A percentile compares a stretch with the other conserved stretches of the same genome.
These are phyloP conservation scores for Boletellus ananiceps DNA, from an alignment of 768 basidiomycete genomes.

Conservation along the genomic window DNA sequence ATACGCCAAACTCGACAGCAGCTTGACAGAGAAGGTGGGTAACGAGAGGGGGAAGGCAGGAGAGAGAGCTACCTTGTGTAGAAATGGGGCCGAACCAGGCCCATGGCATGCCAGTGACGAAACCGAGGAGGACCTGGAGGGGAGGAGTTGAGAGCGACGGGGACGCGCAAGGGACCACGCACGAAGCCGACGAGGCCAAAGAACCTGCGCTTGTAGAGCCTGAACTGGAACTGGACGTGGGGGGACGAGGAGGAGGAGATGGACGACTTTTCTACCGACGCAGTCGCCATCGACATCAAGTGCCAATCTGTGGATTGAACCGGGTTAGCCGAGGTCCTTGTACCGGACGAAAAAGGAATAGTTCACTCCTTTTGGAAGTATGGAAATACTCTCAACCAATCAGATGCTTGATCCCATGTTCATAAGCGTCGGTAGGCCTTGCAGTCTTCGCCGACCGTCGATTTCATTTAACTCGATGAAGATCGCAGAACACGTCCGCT, in stretches of 20 bases:
- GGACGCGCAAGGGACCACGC: neutral
- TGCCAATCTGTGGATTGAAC: too few species aligned
- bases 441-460: too few species aligned
- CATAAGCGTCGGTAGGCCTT: too few species aligned
- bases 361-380: too few species aligned
- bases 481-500: neutral
- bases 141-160: neutral
- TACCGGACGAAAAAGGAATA: too few species aligned
- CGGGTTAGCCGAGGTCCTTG: too few species aligned
- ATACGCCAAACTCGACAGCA: constrained; percentile 59
- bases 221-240: constrained; percentile 34
- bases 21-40: constrained; percentile 34
- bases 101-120: constrained; percentile 62
- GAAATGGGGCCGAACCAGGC: constrained; percentile 87
- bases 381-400: too few species aligned
- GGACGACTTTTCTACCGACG: neutral
- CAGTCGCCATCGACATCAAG: neutral
- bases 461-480: too few species aligned
- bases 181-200: constrained; percentile 61
- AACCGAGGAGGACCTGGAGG: constrained; percentile 53
- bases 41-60: neutral
- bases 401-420: too few species aligned
- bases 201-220: constrained; percentile 68
- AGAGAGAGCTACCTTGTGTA: constrained; percentile 46
- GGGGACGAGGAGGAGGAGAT: neutral